These are phyloP conservation scores for Venturia carpophila DNA, from an alignment of 2,329 filamentous ascomycete species.

Conservation along the genomic window DNA sequence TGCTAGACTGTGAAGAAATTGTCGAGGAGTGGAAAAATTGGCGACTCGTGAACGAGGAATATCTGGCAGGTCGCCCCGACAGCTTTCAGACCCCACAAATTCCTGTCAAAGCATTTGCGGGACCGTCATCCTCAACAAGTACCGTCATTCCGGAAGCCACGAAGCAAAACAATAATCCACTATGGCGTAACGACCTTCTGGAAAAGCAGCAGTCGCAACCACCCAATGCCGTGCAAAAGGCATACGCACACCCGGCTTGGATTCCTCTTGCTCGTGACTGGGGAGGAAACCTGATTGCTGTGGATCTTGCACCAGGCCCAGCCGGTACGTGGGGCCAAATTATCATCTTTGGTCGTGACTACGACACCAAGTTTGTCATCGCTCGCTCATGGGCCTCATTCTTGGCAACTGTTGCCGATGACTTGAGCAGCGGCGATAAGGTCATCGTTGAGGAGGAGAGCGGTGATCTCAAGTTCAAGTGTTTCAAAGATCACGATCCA, in stretches of 20 bases:
- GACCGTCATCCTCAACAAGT: slow-evolving; percentile 55
- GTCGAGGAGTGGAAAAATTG: slow-evolving; percentile 97
- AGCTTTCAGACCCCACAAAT: slow-evolving; percentile 48
- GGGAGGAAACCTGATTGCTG: slow-evolving; percentile 95
- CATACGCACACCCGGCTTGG: slow-evolving; percentile 90
- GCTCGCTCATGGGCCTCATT: slow-evolving; percentile 87
- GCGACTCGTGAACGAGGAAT: slow-evolving; percentile 88
- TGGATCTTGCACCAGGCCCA: slow-evolving; percentile 86
- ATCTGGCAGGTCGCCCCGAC: slow-evolving; percentile 53
- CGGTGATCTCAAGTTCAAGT: slow-evolving; percentile 81
- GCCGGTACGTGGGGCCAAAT: slow-evolving; percentile 91
- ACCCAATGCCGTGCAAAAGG: slow-evolving; percentile 76
- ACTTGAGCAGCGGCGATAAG: slow-evolving; percentile 66
- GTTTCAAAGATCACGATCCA: slow-evolving; percentile 92
- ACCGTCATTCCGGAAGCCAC: slow-evolving; percentile 33
- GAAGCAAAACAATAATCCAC: slow-evolving; percentile 46
- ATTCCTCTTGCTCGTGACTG: slow-evolving; percentile 94
- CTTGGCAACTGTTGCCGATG: slow-evolving; percentile 79
- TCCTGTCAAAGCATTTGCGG: slow-evolving; percentile 65
- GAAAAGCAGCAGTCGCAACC: slow-evolving; percentile 83
- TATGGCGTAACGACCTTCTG: slow-evolving; percentile 80
- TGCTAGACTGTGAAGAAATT: slow-evolving; percentile 96
- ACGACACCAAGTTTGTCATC: slow-evolving; percentile 96
- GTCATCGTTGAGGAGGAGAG: slow-evolving; percentile 89
- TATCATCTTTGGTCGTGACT: slow-evolving; percentile 93